Evolutionary conservation across 2,329 filamentous ascomycete species (phyloP), one percentile per base, ranked within the genome.

Genomic region (Dothideomycetes sp.): DNA sequence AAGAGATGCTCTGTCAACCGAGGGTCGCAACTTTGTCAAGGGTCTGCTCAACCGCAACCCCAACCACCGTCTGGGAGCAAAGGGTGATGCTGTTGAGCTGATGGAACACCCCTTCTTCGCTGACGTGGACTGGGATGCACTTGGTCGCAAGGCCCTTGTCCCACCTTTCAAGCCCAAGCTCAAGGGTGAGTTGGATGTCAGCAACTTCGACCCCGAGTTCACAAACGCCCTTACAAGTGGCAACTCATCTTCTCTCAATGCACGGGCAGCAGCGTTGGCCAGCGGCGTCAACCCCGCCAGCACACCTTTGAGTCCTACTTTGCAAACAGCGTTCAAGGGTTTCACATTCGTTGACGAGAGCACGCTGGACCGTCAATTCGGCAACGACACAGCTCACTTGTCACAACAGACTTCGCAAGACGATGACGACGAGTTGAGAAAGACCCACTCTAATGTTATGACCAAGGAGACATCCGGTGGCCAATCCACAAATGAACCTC

Each of bases 271-370:
- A 11, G 85, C 85, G 6, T 63, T 96, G 35, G 86, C 89, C 12
- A 80, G 80, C 43, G 88, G 88, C 25, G 64, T 74, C 33, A 84
- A 91, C 57, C 81, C 84, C 5, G 84, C 86, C 6, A 94, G 85
- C 11, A 98, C 91, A 0, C 91, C 91, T 0, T 70, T 98, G 17
- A 94, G 87, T 11, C 91, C 91, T 1, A 93, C 86, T 2, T 88
- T 95, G 64, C 91, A 98, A 64, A 91, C 89, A 48, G 95, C 96
- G 58, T 98, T 98, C 69, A 85, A 91, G 56, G 91, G 91, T 23
- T 98, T 98, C 63, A 98, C 91, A 0, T 98, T 94, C 60, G 91
- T 96, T n/a, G 91, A 96, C 53, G 89, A 96, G 65, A 95, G 85
- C 56, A 84, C 85, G 2, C 80, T 98, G 42, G 60, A 63, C 39